A percentile compares a stretch with the other conserved stretches of the same genome.
These are phyloP conservation scores for Fragaria iinumae DNA, from an alignment of 306 rosid species.

Conservation along the genomic window DNA sequence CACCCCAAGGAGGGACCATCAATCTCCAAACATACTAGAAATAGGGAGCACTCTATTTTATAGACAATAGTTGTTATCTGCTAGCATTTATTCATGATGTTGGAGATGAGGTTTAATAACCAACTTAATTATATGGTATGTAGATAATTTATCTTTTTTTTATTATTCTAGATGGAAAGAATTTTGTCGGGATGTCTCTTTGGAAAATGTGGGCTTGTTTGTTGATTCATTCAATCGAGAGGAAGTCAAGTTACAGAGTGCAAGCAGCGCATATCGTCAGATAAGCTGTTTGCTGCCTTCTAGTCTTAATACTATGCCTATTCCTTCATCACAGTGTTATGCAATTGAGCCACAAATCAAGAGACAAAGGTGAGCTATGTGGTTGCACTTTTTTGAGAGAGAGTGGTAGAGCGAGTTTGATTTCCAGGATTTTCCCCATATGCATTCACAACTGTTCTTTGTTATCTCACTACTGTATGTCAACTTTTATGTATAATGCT, in stretches of 20 bases:
- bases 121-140: background rate
- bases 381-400: conserved; percentile 19
- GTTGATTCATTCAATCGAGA: conserved; percentile 35
- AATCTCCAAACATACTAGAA: background rate
- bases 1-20: background rate
- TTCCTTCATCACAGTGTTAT: conserved; percentile 28
- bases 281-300: conserved; percentile 45
- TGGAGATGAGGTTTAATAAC: background rate
- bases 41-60: background rate
- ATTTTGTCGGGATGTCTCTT: conserved; percentile 67
- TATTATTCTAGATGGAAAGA: conserved; percentile 70
- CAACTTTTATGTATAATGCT: conserved; percentile 23
- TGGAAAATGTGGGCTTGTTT: conserved; percentile 67
- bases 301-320: conserved; percentile 28
- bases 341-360: conserved; percentile 48
- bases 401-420: background rate
- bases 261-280: conserved; percentile 31
- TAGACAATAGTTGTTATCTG: background rate
- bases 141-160: conserved; percentile 23
- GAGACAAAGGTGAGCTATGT: conserved; percentile 41
- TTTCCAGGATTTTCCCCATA: background rate
- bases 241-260: conserved; percentile 24
- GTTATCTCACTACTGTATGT: conserved; percentile 6
- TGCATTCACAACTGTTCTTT: conserved; percentile 23
- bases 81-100: background rate